Evolutionary conservation across 2,329 filamentous ascomycete species (phyloP).

Genomic region (Ophiocordyceps robertsii): DNA sequence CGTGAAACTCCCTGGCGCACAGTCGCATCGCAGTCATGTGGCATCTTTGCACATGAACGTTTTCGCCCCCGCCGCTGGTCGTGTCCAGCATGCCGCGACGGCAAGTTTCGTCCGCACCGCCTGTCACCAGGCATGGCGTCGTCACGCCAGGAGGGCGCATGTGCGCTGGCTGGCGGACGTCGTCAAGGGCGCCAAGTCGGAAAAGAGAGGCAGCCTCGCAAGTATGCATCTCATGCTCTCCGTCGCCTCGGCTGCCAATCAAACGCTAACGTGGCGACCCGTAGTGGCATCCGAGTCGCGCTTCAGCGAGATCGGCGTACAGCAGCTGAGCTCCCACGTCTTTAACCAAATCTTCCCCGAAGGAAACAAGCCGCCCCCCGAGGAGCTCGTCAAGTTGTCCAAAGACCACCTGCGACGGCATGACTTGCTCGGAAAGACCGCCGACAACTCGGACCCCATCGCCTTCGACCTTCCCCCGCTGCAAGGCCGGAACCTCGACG

Average conservation of each 20-base stretch:
- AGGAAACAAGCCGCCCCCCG: conserved; percentile 40
- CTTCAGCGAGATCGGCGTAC: conserved; percentile 87
- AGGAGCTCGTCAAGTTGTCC: conserved; percentile 66
- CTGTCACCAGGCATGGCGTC: conserved; percentile 30
- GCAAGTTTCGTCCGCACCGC: conserved; percentile 37
- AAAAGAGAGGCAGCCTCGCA: conserved; percentile 19
- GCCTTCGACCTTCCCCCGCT: conserved; percentile 74
- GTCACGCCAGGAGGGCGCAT: conserved; percentile 19
- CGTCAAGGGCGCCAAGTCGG: conserved; percentile 9
- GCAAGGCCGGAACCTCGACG: conserved; percentile 71
- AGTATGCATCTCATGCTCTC: conserved; percentile 18
- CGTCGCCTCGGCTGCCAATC: neutral
- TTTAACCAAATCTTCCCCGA: conserved; percentile 70
- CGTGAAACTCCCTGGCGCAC: conserved; percentile 2
- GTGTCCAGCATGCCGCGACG: conserved; percentile 25
- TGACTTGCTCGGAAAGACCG: conserved; percentile 81
- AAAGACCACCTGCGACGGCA: conserved; percentile 73
- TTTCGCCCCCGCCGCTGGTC: conserved; percentile 18
- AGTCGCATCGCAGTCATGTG: conserved; percentile 12
- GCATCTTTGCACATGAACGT: conserved; percentile 12
- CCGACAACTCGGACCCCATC: conserved; percentile 61
- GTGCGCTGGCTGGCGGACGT: conserved; percentile 30
- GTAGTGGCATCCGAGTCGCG: conserved; percentile 45
- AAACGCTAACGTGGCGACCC: neutral
- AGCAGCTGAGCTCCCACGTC: conserved; percentile 77